A percentile compares a stretch with the other conserved stretches of the same genome.
These are phyloP conservation scores for Lepidium sativum DNA, from an alignment of 345 rosid genomes.

Conservation along the genomic window DNA sequence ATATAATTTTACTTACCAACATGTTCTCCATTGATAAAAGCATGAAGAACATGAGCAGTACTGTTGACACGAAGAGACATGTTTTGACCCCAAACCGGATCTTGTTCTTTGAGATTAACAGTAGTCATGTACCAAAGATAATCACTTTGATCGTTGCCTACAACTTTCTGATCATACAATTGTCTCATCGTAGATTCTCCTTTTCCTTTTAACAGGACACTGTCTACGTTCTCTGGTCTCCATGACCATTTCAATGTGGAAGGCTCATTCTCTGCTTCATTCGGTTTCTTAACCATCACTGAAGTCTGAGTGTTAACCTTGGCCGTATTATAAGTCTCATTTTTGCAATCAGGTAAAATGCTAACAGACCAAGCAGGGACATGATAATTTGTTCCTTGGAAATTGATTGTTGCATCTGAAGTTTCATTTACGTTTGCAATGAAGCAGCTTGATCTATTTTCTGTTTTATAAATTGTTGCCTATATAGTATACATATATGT, in stretches of 20 bases:
- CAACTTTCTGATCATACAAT: constrained; percentile 41
- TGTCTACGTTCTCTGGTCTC: constrained; percentile 33
- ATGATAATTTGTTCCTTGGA: constrained; percentile 27
- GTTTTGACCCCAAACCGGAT: constrained; percentile 35
- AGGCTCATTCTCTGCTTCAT: constrained; percentile 20
- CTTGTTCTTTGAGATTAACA: constrained; percentile 31
- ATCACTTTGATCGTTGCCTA: constrained; percentile 51
- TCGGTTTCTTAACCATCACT: constrained; percentile 21
- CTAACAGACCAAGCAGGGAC: constrained; percentile 66
- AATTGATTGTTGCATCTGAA: constrained; percentile 35
- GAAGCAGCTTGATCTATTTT: constrained; percentile 44
- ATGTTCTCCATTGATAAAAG: constrained; percentile 46
- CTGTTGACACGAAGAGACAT: constrained; percentile 39
- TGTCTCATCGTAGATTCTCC: constrained; percentile 16
- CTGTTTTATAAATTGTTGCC: constrained; percentile 41
- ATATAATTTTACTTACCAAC: neutral
- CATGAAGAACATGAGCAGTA: constrained; percentile 53
- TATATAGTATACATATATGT: neutral
- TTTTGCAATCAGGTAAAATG: constrained; percentile 48
- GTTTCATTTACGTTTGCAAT: constrained; percentile 36
- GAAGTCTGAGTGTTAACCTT: constrained; percentile 33
- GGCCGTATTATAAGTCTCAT: constrained; percentile 42
- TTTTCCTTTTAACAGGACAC: constrained; percentile 25
- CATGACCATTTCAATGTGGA: constrained; percentile 23
- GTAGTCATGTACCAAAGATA: constrained; percentile 62